Conservation (phyloP, 805 yeast species). For the Cephaloascus albidus region DNA sequence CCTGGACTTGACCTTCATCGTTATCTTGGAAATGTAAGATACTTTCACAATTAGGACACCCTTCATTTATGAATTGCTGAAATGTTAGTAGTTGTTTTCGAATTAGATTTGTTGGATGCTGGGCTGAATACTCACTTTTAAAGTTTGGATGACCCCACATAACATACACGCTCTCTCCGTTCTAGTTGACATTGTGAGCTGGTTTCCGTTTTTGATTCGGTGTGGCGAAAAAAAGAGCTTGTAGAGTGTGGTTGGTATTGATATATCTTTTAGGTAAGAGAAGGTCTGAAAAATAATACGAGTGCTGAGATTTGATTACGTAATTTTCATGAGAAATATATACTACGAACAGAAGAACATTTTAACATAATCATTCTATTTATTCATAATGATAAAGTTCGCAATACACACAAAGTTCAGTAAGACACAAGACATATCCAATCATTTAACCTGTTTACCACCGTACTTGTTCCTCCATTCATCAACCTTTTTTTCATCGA, state of each 20-base stretch:
- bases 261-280: no score
- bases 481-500: constrained; percentile 80
- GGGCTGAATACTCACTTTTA: constrained; percentile 53
- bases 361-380: no score
- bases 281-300: no score
- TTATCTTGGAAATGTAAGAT: constrained; percentile 66
- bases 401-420: no score
- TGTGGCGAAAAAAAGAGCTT: no score
- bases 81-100: not conserved
- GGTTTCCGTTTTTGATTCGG: not conserved
- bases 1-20: constrained; percentile 78
- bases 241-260: not conserved
- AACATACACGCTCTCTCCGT: constrained; percentile 95
- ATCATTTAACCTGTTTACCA: constrained; percentile 46
- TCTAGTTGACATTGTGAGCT: constrained; percentile 35
- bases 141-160: constrained; percentile 86
- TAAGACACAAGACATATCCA: no score
- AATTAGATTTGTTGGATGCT: no score
- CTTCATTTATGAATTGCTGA: constrained; percentile 62
- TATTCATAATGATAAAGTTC: no score
- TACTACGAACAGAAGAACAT: no score
- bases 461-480: constrained; percentile 85
- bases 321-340: no score
- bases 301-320: no score
- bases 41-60: constrained; percentile 96